These are phyloP conservation scores for Pythium myriotylum DNA, from an alignment of 352 stramenopile genomes.

Conservation along the genomic window DNA sequence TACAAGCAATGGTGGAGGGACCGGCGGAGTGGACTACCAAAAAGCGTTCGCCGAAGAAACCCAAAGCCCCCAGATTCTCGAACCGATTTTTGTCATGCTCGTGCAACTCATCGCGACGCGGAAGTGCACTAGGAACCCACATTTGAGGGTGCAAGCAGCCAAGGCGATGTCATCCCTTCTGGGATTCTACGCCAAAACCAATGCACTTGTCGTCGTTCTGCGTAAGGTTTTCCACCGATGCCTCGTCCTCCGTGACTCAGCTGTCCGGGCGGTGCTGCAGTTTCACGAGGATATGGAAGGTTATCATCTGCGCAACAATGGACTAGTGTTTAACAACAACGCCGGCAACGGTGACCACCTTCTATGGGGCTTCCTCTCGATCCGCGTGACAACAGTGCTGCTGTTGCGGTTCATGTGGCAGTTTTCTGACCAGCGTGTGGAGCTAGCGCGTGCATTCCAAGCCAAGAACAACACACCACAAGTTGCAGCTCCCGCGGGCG, in stretches of 20 bases:
- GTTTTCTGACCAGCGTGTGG: constrained; percentile 41
- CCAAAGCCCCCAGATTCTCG: constrained; percentile 33
- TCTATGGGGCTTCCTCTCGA: constrained; percentile 73
- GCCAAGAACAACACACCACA: constrained; percentile 5
- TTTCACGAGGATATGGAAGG: constrained; percentile 79
- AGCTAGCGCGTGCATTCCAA: constrained; percentile 32
- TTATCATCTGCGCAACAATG: constrained; percentile 72
- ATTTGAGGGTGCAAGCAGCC: constrained; percentile 66
- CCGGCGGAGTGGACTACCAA: constrained; percentile 30
- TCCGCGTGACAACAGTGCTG: constrained; percentile 55
- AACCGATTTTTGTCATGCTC: constrained; percentile 67
- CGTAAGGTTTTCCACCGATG: constrained; percentile 45
- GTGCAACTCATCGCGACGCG: constrained; percentile 55
- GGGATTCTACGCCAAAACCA: constrained; percentile 60
- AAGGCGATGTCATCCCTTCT: constrained; percentile 59
- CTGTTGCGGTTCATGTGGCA: constrained; percentile 75
- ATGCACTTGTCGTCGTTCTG: constrained; percentile 36
- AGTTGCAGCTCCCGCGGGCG: background rate
- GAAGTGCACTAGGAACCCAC: constrained; percentile 68
- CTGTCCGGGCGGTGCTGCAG: constrained; percentile 51
- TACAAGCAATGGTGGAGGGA: background rate
- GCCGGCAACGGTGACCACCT: constrained; percentile 65
- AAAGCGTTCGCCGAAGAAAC: constrained; percentile 5
- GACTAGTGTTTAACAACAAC: constrained; percentile 64
- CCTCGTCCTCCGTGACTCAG: constrained; percentile 38